Percentiles rank a stretch among this genome's conserved stretches.
Evolutionary conservation across 768 basidiomycete species (phyloP).

Genomic region (Lactarius sp.): DNA sequence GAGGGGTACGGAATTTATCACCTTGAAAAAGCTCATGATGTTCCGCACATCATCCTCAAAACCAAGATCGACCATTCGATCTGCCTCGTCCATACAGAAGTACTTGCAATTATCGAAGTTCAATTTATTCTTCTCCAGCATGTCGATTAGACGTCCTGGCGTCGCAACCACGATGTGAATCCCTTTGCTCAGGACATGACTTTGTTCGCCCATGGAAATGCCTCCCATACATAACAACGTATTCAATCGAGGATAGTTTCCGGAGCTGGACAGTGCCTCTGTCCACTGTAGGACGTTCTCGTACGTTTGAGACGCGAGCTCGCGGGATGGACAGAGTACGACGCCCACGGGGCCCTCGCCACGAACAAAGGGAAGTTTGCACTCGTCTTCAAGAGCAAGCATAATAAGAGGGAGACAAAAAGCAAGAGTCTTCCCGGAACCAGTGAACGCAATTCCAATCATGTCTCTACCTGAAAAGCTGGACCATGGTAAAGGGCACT

Average conservation of each 20-base stretch:
- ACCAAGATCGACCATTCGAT: conserved; percentile 97
- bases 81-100: conserved; percentile 98
- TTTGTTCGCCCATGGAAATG: conserved; percentile 98
- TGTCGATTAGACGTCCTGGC: conserved; percentile 93
- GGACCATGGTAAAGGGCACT: conserved; percentile 20
- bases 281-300: conserved; percentile 92
- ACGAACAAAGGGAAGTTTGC: conserved; percentile 79
- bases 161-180: conserved; percentile 96
- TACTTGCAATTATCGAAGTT: conserved; percentile 93
- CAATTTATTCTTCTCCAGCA: conserved; percentile 93
- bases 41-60: conserved; percentile 99
- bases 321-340: conserved; percentile 93
- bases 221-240: conserved; percentile 93
- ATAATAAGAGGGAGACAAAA: conserved; percentile 98
- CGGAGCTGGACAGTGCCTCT: conserved; percentile 68
- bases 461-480: conserved; percentile 95
- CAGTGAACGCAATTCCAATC: conserved; percentile 98
- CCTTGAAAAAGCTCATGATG: conserved; percentile 99
- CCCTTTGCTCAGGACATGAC: conserved; percentile 84
- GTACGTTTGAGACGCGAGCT: conserved; percentile 94
- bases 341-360: conserved; percentile 97
- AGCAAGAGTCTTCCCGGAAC: conserved; percentile 97
- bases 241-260: conserved; percentile 80
- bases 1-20: conserved; percentile 29
- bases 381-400: conserved; percentile 92